A percentile compares a stretch with the other conserved stretches of the same genome.
Conservation (phyloP, 345 rosid species). For the Mercurialis annua region DNA sequence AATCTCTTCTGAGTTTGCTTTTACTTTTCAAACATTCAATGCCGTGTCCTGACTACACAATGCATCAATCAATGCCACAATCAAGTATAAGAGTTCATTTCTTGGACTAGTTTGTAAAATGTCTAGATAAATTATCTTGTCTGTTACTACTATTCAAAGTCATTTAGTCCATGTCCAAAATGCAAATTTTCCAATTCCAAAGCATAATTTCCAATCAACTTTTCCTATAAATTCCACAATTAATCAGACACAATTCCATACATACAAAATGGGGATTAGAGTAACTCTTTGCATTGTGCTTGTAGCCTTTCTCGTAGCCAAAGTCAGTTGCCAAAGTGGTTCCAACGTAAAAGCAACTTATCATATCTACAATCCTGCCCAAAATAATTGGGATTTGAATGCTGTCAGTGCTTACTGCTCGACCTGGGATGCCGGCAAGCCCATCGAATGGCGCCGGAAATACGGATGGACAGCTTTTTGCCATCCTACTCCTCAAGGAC, state of each 20-base stretch:
- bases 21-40: background rate
- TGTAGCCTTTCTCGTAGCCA: background rate
- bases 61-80: background rate
- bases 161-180: too few relatives aligned
- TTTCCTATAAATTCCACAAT: background rate
- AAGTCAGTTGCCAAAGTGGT: constrained; percentile 13
- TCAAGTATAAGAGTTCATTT: background rate
- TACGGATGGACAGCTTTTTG: constrained; percentile 66
- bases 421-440: constrained; percentile 59
- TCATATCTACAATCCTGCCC: constrained; percentile 43
- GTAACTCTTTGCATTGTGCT: background rate
- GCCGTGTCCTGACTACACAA: background rate
- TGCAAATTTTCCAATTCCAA: too few relatives aligned
- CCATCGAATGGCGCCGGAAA: constrained; percentile 51
- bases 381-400: constrained; percentile 44
- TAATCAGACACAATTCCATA: background rate
- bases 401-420: constrained; percentile 55
- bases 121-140: too few relatives aligned
- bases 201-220: too few relatives aligned
- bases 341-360: constrained; percentile 58
- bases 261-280: background rate
- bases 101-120: too few relatives aligned
- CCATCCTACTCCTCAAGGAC: constrained; percentile 2
- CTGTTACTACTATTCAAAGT: too few relatives aligned
- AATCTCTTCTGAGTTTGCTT: background rate